Base-by-base conservation (phyloP, 2,329 filamentous ascomycete genomes). In the Fusarium luffae region DNA sequence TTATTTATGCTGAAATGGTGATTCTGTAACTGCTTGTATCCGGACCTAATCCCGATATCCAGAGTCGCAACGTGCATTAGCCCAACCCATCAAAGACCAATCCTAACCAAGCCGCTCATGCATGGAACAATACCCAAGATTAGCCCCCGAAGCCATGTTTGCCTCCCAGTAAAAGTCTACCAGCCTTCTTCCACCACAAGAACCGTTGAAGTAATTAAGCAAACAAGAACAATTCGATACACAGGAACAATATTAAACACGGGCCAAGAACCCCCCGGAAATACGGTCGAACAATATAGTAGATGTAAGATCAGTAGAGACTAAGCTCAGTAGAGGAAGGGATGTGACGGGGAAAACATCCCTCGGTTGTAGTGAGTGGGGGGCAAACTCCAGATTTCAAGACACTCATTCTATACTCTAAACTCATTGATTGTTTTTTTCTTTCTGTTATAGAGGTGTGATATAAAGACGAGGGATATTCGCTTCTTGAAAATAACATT, bases 171-270 rank as follows among this genome's bases (percentile, higher is more conserved):
- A 18, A 44, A 48, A 40, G 30, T 19, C 21, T 21, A 13, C 23
- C 21, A 42, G 41, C 18, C 47, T 19, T 47, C n/a, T 30, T 16
- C 21, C 13, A 42, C 19, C 40, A 25, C 12, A 50, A 50, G 23
- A 16, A 5, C 16, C 11, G 21, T 34, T 34, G 16, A 10, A 5
- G 18, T 23, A 42, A 27, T 14, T n/a, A 18, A 47, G 23, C 51
- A 21, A 34, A 43, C 30, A 44, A 19, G 18, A 28, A 18, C 9
- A 41, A 52, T 41, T 28, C 4, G 25, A 27, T 27, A 27, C 25
- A 27, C 30, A 28, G 19, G 59, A 63, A 65, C 60, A 65, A 65
- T 65, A 28, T 40, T 10, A 47, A 65, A 47, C 52, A 49, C 43
- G 47, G 28, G 21, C 37, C 63, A 52, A 30, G 25, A 42, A 23